phyloP scores from a whole-genome alignment of 2,329 filamentous ascomycete genomes.

The Alternaria atra region DNA sequence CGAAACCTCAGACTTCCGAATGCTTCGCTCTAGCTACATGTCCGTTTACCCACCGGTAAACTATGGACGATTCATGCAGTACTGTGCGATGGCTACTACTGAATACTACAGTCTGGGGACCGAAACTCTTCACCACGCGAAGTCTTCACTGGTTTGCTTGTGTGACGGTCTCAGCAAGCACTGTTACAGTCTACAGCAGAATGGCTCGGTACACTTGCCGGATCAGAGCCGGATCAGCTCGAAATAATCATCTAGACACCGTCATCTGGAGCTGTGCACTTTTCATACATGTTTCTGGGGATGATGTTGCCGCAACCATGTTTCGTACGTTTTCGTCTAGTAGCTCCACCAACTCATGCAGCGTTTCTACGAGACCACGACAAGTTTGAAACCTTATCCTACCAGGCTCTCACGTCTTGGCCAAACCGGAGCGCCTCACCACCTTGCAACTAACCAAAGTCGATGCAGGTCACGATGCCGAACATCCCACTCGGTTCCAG shows the following conservation, averaged over 20 bases:
- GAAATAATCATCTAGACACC: background rate
- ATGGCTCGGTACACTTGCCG: slow-evolving; percentile 7
- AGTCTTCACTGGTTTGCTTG: background rate
- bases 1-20: slow-evolving; percentile 23
- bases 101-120: background rate
- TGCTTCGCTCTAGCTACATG: slow-evolving; percentile 29
- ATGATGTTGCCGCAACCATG: slow-evolving; percentile 36
- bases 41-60: background rate
- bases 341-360: slow-evolving; percentile 18
- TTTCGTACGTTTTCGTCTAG: slow-evolving; percentile 30
- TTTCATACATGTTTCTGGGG: slow-evolving; percentile 23
- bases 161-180: background rate
- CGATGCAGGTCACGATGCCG: slow-evolving; percentile 13
- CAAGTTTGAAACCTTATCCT: slow-evolving; percentile 25
- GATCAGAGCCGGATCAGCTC: background rate
- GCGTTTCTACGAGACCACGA: slow-evolving; percentile 24
- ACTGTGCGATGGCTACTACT: background rate
- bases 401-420: slow-evolving; percentile 40
- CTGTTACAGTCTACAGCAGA: background rate
- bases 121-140: background rate
- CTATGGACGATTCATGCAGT: background rate
- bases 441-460: slow-evolving; percentile 22
- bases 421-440: slow-evolving; percentile 36
- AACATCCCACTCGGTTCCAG: background rate
- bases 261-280: slow-evolving; percentile 27